Evolutionary conservation across 2,329 filamentous ascomycete genomes (phyloP).

Genomic region (Coniochaeta ligniaria): DNA sequence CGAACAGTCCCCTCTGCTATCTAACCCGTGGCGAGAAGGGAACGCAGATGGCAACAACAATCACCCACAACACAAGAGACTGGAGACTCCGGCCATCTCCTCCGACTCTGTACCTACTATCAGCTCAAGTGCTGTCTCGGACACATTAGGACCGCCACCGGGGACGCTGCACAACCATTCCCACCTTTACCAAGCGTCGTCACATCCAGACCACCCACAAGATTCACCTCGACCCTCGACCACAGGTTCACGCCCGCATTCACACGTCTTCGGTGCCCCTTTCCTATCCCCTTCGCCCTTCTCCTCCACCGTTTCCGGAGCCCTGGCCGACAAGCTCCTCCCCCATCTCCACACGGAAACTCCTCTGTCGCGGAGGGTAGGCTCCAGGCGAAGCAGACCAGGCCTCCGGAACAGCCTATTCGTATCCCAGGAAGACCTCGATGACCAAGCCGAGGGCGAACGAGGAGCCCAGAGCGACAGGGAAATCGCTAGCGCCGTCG

Average conservation of each 20-base stretch:
- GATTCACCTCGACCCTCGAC: constrained; percentile 20
- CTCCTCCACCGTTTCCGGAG: constrained; percentile 50
- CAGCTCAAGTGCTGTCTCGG: constrained; percentile 10
- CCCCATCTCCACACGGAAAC: constrained; percentile 21
- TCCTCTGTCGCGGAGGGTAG: constrained; percentile 22
- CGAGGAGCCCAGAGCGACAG: constrained; percentile 1
- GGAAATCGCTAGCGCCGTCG: constrained; percentile 3
- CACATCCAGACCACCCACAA: not conserved
- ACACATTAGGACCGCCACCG: constrained; percentile 13
- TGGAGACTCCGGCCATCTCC: constrained; percentile 13
- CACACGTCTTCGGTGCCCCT: constrained; percentile 34
- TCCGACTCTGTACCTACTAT: constrained; percentile 16
- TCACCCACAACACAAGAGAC: constrained; percentile 5
- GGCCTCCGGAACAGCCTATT: constrained; percentile 48
- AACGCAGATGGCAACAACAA: not conserved
- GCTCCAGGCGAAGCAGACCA: constrained; percentile 38
- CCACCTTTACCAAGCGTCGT: not conserved
- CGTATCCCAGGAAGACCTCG: constrained; percentile 37
- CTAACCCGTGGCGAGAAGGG: constrained; percentile 33
- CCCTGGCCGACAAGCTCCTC: constrained; percentile 48
- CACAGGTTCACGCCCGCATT: constrained; percentile 25
- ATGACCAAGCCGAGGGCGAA: constrained; percentile 13
- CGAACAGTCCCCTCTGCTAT: constrained; percentile 28
- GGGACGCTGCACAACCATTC: constrained; percentile 12
- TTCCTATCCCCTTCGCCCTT: constrained; percentile 54